Evolutionary conservation across 176 grass and related monocot genomes (phyloP), one percentile per base, ranked within the genome.

Genomic region (Oryza brachyantha): DNA sequence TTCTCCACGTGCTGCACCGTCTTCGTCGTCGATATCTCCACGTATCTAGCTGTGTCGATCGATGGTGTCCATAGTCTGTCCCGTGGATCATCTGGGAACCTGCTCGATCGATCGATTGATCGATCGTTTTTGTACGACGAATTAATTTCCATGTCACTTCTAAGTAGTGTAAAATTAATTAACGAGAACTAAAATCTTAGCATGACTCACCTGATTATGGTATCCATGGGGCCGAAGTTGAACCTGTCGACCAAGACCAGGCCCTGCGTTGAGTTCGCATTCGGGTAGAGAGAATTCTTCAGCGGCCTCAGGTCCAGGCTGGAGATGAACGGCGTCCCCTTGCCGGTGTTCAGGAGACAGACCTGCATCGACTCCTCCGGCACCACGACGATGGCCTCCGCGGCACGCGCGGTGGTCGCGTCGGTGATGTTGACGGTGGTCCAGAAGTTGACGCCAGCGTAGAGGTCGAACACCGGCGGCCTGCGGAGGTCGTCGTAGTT

Each of bases 271-370:
- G 31, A 21, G 45, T 75, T 72, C 0, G 3, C 62, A 0, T n/a
- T 37, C 6, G 27, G 31, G 24, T 79, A 86, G 8, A 80, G 64
- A 8, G 2, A 41, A 17, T 81, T 38, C 52, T 83, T 69, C 2
- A 90, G 22, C 4, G 88, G 84, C 74, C 88, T 70, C 19, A 86
- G 19, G 14, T 90, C 88, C 38, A 90, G 60, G 12, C 31, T 17
- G 11, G 88, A 90, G 24, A 90, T 71, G 29, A 86, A 90, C 13
- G 88, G 88, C 5, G 75, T 90, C 5, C 88, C 88, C 3, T 3
- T 1, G 10, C 81, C 70, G 0, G 37, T 89, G 66, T 89, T 70
- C 7, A 81, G 36, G 50, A 89, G 61, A 21, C 86, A 89, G 24
- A 89, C 76, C 37, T 86, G 81, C 19, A 81, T 35, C 50, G 74